phyloP scores from a whole-genome alignment of 1,284 basidiomycete genomes.

The Psilocybe mexicana region DNA sequence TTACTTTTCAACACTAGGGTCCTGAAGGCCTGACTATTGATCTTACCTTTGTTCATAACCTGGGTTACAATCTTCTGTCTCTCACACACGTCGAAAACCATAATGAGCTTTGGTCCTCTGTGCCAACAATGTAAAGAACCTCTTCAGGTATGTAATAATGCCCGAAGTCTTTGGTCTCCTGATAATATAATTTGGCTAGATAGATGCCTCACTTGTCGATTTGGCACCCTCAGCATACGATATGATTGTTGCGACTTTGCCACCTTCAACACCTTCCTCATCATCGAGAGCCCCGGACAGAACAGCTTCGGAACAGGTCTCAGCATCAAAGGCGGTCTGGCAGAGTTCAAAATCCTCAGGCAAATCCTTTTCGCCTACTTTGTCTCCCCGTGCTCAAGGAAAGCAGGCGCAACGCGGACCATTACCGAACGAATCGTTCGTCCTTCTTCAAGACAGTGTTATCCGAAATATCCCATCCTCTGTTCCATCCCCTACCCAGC shows the following conservation, averaged over 20 bases:
- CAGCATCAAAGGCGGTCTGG: slow-evolving; percentile 62
- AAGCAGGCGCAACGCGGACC: slow-evolving; percentile 56
- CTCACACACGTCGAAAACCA: neutral
- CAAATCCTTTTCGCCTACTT: slow-evolving; percentile 33
- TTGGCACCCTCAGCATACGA: slow-evolving; percentile 85
- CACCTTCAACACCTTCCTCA: slow-evolving; percentile 43
- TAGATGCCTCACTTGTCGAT: slow-evolving; percentile 84
- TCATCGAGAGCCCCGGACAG: slow-evolving; percentile 44
- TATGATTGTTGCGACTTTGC: slow-evolving; percentile 76
- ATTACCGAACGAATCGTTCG: slow-evolving; percentile 82
- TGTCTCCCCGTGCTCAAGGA: slow-evolving; percentile 50
- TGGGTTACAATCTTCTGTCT: no score
- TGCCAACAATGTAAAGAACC: slow-evolving; percentile 90
- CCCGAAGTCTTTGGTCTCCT: slow-evolving; percentile 17
- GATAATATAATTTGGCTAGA: slow-evolving; percentile 39
- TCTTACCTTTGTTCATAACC: no score
- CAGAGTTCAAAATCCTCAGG: slow-evolving; percentile 46
- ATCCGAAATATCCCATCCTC: slow-evolving; percentile 61
- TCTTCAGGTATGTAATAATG: slow-evolving; percentile 57
- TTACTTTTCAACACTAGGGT: no score
- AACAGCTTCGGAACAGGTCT: slow-evolving; percentile 53
- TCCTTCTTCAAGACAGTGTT: slow-evolving; percentile 83
- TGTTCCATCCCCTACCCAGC: slow-evolving; percentile 35
- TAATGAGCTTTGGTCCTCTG: slow-evolving; percentile 54
- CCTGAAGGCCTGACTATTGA: no score